Evolutionary conservation across 208 protist genomes (phyloP), one percentile per base, ranked within the genome.

Genomic region (Acanthamoeba royreba): DNA sequence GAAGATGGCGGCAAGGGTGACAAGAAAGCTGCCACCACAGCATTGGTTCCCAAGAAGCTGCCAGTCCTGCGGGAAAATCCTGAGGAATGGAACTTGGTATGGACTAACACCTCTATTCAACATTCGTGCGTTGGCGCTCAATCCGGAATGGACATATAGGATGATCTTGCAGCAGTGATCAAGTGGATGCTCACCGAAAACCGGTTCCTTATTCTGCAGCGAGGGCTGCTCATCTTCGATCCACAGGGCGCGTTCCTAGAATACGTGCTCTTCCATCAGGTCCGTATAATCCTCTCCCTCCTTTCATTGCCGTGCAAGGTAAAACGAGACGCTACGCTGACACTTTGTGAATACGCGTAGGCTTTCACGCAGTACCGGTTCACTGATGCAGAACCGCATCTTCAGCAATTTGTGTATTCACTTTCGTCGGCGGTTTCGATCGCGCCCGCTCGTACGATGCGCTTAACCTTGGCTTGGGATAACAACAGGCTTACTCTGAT

Each of bases 241-340:
- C 42, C 85, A 4, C 40, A 38, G n/a, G 43, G 43, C 58, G n/a
- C 38, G 19, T 91, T 91, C 85, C 58, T 91, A 25, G 85, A 91
- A 49, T 91, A 91, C 43, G 52, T 91, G 0, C 85, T 91, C 22
- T 91, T 91, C 58, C 85, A 91, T 72, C 85, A 91, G 43, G 85
- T 43, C 58, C 58, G 22, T 25, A 0, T 0, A 58, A 13, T 1
- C 52, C 52, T 58, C 2, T 13, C 1, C 52, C 52, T 35, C 22
- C 22, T 43, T 77, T 42, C n/a, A n/a, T n/a, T n/a, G n/a, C n/a
- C n/a, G n/a, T n/a, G n/a, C n/a, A n/a, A n/a, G n/a, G n/a, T n/a
- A n/a, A n/a, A n/a, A n/a, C n/a, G n/a, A n/a, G n/a, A n/a, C n/a
- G 49, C 49, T 55, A 19, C 9, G 13, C 13, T 55, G 49, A 55